phyloP scores from a whole-genome alignment of 331 rosid genomes.

The Quercus lobata region DNA sequence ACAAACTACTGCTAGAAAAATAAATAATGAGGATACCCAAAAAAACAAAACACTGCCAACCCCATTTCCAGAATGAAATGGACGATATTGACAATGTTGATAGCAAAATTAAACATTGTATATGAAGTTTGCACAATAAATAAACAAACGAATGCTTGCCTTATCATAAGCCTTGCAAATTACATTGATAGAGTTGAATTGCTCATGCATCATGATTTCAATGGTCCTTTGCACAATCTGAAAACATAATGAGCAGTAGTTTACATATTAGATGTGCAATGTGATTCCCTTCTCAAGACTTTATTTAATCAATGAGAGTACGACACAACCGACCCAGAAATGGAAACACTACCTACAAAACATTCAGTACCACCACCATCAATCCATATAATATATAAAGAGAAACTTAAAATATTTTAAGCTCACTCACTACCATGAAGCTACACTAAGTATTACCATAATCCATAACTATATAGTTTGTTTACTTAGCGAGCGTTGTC shows the following conservation, averaged over 20 bases:
- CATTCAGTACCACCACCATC: too few relatives aligned
- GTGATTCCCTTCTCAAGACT: too few relatives aligned
- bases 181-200: slow-evolving; percentile 35
- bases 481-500: too few relatives aligned
- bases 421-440: too few relatives aligned
- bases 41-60: not conserved
- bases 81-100: not conserved
- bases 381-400: too few relatives aligned
- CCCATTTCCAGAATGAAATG: not conserved
- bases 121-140: not conserved
- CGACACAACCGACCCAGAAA: too few relatives aligned
- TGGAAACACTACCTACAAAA: too few relatives aligned
- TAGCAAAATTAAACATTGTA: not conserved
- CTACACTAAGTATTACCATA: too few relatives aligned
- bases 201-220: slow-evolving; percentile 30
- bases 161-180: slow-evolving; percentile 46
- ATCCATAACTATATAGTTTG: too few relatives aligned
- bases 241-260: slow-evolving; percentile 7
- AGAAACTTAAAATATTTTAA: too few relatives aligned
- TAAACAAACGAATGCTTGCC: slow-evolving; percentile 26
- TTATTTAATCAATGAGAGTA: too few relatives aligned
- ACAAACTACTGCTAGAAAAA: not conserved
- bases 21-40: not conserved
- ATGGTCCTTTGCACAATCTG: slow-evolving; percentile 57
- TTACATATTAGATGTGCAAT: too few relatives aligned